Conservation (phyloP, 805 yeast genomes). For the Starmerella etchellsii region DNA sequence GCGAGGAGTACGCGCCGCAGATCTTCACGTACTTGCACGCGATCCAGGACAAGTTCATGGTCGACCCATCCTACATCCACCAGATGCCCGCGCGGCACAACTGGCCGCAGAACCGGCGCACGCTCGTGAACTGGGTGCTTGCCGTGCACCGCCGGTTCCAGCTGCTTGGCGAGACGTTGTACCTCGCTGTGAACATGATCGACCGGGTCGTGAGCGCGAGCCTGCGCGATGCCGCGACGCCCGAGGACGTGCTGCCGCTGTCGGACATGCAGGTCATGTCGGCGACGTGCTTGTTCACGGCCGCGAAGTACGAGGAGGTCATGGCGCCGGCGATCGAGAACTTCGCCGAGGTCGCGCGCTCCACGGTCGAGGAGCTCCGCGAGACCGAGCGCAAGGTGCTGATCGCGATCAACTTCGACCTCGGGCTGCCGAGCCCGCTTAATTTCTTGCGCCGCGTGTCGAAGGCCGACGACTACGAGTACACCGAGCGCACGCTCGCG, state of each 20-base stretch:
- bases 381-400: slow-evolving; percentile 72
- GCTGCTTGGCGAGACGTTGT: slow-evolving; percentile 73
- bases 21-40: slow-evolving; percentile 69
- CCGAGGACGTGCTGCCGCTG: slow-evolving; percentile 41
- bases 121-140: slow-evolving; percentile 86
- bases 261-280: slow-evolving; percentile 76
- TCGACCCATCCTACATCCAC: slow-evolving; percentile 41
- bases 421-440: slow-evolving; percentile 81
- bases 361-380: slow-evolving; percentile 52
- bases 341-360: slow-evolving; percentile 76
- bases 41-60: slow-evolving; percentile 60
- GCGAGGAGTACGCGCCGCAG: slow-evolving; percentile 78
- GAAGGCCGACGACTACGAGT: slow-evolving; percentile 81
- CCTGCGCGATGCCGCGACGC: slow-evolving; percentile 27
- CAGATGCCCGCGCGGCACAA: slow-evolving; percentile 49
- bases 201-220: slow-evolving; percentile 64
- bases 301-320: slow-evolving; percentile 90
- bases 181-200: slow-evolving; percentile 70
- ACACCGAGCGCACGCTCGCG: slow-evolving; percentile 70
- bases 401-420: slow-evolving; percentile 56
- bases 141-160: slow-evolving; percentile 78
- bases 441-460: slow-evolving; percentile 79
- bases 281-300: slow-evolving; percentile 72
- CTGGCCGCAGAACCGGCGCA: slow-evolving; percentile 65
- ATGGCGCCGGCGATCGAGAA: slow-evolving; percentile 73